Evolutionary conservation across 2,329 filamentous ascomycete genomes (phyloP).

Genomic region (Colletotrichum lini): DNA sequence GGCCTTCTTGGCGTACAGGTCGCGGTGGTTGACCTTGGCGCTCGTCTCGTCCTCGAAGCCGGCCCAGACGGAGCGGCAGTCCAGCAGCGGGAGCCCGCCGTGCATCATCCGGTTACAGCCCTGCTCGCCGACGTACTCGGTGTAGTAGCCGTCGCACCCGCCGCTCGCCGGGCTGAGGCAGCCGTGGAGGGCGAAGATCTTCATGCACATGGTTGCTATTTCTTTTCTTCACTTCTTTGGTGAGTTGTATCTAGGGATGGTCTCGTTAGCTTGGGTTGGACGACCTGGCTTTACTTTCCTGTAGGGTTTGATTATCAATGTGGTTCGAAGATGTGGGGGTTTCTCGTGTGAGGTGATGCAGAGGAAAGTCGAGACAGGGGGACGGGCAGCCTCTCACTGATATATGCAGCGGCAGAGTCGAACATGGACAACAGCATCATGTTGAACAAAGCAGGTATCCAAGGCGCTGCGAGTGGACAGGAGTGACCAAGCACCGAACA

Average conservation of each 20-base stretch:
- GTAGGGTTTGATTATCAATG: not conserved
- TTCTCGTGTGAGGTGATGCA: not conserved
- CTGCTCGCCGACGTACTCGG: slow-evolving; percentile 19
- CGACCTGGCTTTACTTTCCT: not conserved
- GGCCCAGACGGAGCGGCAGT: slow-evolving; percentile 28
- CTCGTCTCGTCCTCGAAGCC: slow-evolving; percentile 29
- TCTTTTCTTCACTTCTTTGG: not conserved
- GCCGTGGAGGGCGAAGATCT: slow-evolving; percentile 32
- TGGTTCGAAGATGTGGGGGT: not conserved
- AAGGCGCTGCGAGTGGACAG: not conserved
- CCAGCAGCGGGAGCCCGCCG: slow-evolving; percentile 14
- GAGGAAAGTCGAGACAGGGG: too few relatives aligned
- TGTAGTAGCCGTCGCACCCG: slow-evolving; percentile 35
- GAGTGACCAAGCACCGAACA: not conserved
- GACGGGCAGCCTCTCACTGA: not conserved
- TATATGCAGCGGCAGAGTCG: not conserved
- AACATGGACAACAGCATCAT: too few relatives aligned
- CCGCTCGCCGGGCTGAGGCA: slow-evolving; percentile 10
- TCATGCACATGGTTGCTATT: slow-evolving; percentile 25
- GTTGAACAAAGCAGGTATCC: not conserved
- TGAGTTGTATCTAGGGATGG: not conserved
- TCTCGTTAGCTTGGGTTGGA: not conserved
- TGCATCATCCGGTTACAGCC: slow-evolving; percentile 15
- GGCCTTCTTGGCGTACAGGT: slow-evolving; percentile 9
- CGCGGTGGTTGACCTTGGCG: slow-evolving; percentile 17